Evolutionary conservation across 306 rosid species (phyloP).

Genomic region (Prunus padus): DNA sequence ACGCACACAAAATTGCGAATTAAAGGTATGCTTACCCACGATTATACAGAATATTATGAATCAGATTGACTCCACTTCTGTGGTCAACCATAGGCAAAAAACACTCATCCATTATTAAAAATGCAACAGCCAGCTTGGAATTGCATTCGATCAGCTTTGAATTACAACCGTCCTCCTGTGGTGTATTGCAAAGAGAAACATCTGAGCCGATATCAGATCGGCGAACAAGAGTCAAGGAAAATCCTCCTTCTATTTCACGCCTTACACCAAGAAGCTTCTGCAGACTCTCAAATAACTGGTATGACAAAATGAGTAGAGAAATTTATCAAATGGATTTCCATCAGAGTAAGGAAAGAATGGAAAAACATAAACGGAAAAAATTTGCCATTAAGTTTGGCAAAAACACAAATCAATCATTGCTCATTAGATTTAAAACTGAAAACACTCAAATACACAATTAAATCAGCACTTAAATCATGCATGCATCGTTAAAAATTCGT

Average conservation of each 20-base stretch:
- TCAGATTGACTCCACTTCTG: conserved; percentile 83
- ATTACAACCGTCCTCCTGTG: conserved; percentile 51
- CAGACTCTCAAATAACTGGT: conserved; percentile 64
- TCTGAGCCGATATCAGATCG: conserved; percentile 57
- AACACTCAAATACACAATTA: neutral
- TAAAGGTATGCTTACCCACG: conserved; percentile 64
- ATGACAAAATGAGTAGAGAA: conserved; percentile 33
- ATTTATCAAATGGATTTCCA: conserved; percentile 1
- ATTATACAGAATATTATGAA: conserved; percentile 77
- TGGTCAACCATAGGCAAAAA: conserved; percentile 86
- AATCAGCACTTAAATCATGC: conserved; percentile 5
- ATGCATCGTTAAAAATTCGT: neutral
- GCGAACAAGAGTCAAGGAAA: conserved; percentile 68
- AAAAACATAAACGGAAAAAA: neutral
- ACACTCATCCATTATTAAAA: conserved; percentile 86
- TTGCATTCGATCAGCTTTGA: conserved; percentile 77
- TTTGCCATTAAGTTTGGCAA: neutral
- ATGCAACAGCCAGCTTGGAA: conserved; percentile 86
- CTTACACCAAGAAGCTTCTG: conserved; percentile 77
- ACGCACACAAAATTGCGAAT: neutral
- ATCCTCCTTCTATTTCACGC: conserved; percentile 78
- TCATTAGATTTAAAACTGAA: neutral
- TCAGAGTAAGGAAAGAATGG: neutral
- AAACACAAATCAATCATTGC: neutral
- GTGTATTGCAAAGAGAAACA: conserved; percentile 46